Percentiles rank a stretch among this genome's conserved stretches.
These are phyloP conservation scores for Coemansia sp. DNA, from an alignment of 192 early-diverging fungal species.

Conservation along the genomic window DNA sequence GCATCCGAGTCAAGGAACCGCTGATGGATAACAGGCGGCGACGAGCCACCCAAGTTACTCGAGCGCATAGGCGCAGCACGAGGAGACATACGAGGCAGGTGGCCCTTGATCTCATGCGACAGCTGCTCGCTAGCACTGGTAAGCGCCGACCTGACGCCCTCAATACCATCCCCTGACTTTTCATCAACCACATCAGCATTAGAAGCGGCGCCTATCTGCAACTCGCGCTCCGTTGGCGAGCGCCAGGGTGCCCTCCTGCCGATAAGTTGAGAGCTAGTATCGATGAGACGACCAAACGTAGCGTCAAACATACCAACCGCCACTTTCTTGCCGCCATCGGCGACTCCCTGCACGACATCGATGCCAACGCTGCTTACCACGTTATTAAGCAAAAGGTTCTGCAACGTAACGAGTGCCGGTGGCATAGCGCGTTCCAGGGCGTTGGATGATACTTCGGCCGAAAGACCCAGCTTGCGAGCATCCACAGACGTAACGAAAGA, in stretches of 20 bases:
- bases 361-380: conserved; percentile 38
- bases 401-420: conserved; percentile 25
- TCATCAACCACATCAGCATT: background rate
- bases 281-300: conserved; percentile 39
- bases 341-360: conserved; percentile 53
- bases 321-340: conserved; percentile 50
- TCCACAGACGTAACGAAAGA: conserved; percentile 47
- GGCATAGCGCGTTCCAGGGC: conserved; percentile 22
- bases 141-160: conserved; percentile 25
- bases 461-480: conserved; percentile 36
- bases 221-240: conserved; percentile 29
- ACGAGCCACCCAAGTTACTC: too few species aligned
- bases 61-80: background rate
- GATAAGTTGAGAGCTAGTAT: conserved; percentile 31
- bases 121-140: conserved; percentile 38
- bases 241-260: conserved; percentile 20
- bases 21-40: conserved; percentile 12
- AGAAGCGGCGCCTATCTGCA: conserved; percentile 5
- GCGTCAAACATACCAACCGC: conserved; percentile 53
- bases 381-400: conserved; percentile 36
- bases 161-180: conserved; percentile 8
- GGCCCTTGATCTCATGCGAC: conserved; percentile 40
- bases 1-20: conserved; percentile 15
- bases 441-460: conserved; percentile 30
- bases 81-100: conserved; percentile 17